Conservation (phyloP, 2,329 filamentous ascomycete species). For the Sarocladiaceae sp. region DNA sequence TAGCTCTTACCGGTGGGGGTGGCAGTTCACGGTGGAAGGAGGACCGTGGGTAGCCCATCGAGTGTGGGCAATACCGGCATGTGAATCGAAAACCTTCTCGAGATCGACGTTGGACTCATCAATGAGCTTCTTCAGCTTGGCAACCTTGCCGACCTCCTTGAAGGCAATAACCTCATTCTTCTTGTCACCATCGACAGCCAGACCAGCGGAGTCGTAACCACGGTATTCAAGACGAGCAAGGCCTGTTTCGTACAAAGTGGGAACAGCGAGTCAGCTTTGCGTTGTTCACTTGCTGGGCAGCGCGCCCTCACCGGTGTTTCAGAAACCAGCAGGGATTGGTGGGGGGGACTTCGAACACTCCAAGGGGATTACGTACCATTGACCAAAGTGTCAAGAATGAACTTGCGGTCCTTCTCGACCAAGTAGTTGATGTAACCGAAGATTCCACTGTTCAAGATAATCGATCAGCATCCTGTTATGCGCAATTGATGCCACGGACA, state of each 20-base stretch:
- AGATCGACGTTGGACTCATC: constrained; percentile 78
- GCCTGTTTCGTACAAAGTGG: constrained; percentile 46
- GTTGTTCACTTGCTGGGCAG: neutral
- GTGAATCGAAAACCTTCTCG: constrained; percentile 93
- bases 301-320: constrained; percentile 8
- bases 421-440: constrained; percentile 99
- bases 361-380: constrained; percentile 64
- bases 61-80: constrained; percentile 98
- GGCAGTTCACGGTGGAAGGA: constrained; percentile 92
- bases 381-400: constrained; percentile 91
- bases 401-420: constrained; percentile 97
- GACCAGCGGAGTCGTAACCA: constrained; percentile 95
- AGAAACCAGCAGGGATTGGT: constrained; percentile 9
- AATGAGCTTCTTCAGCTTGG: constrained; percentile 91
- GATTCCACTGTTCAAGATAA: constrained; percentile 63
- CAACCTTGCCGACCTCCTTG: constrained; percentile 99
- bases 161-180: constrained; percentile 96
- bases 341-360: neutral
- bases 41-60: constrained; percentile 97
- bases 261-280: constrained; percentile 21
- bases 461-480: constrained; percentile 20
- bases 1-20: constrained; percentile 80
- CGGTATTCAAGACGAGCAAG: constrained; percentile 96
- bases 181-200: constrained; percentile 96
- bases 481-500: constrained; percentile 15